A percentile compares a stretch with the other conserved stretches of the same genome.
Conservation (phyloP, 257 asterid species). For the Penstemon eatonii region DNA sequence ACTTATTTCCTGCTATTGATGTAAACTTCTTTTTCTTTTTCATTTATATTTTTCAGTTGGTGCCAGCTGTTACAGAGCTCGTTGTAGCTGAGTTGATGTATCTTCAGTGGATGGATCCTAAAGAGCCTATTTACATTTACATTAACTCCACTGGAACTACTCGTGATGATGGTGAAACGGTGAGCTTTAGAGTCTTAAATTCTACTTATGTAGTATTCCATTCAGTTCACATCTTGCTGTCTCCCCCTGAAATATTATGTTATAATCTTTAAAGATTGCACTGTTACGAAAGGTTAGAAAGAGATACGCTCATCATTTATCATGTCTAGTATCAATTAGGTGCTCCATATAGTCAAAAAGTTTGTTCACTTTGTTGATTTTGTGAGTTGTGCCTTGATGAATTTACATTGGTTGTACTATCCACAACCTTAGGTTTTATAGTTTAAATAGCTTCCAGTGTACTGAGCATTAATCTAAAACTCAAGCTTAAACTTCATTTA, state of each 20-base stretch:
- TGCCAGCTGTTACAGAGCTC: constrained; percentile 93
- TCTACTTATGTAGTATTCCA: neutral
- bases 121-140: constrained; percentile 78
- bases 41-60: constrained; percentile 55
- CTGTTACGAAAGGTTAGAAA: neutral
- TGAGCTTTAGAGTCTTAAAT: constrained; percentile 36
- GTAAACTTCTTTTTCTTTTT: neutral
- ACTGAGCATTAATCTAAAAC: constrained; percentile 5
- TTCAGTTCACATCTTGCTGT: constrained; percentile 13
- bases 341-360: constrained; percentile 16
- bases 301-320: neutral
- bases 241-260: neutral
- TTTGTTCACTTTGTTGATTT: constrained; percentile 4
- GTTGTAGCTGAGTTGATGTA: constrained; percentile 83
- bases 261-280: constrained; percentile 1
- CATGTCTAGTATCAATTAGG: neutral
- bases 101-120: constrained; percentile 87
- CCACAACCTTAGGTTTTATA: constrained; percentile 1
- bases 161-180: constrained; percentile 95
- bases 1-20: constrained; percentile 17
- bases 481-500: constrained; percentile 11
- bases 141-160: constrained; percentile 96
- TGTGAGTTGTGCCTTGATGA: constrained; percentile 14
- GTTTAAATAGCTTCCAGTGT: neutral
- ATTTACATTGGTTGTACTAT: constrained; percentile 1